A percentile compares a stretch with the other conserved stretches of the same genome.
These are phyloP conservation scores for Diophrys sp. DNA, from an alignment of 73 alveolate genomes.

Conservation along the genomic window DNA sequence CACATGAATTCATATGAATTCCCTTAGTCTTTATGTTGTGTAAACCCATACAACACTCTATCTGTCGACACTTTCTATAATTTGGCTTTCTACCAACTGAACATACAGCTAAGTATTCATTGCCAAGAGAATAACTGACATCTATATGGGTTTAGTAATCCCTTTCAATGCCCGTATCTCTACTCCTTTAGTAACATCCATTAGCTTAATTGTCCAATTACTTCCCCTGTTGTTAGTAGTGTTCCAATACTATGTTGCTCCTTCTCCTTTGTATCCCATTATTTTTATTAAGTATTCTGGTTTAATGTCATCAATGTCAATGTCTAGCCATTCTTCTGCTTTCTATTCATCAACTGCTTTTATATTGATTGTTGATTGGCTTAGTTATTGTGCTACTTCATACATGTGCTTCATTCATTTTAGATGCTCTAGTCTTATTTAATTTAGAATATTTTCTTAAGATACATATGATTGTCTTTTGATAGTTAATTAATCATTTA, in stretches of 20 bases:
- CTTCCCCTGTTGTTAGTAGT: too few species aligned
- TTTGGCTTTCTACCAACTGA: constrained; percentile 72
- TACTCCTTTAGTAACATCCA: too few species aligned
- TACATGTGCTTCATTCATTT: neutral
- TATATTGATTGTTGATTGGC: neutral
- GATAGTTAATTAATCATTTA: too few species aligned
- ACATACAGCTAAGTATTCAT: constrained; percentile 70
- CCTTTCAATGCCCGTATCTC: too few species aligned
- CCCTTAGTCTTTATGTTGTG: constrained; percentile 84
- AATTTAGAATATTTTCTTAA: too few species aligned
- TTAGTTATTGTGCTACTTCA: neutral
- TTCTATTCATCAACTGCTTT: neutral
- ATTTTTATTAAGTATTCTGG: neutral
- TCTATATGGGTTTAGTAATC: constrained; percentile 41
- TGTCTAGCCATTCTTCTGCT: neutral
- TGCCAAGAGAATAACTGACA: constrained; percentile 39
- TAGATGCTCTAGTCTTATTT: neutral
- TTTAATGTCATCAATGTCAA: neutral
- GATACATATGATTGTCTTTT: too few species aligned
- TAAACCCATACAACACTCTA: constrained; percentile 67
- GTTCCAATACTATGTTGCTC: too few species aligned
- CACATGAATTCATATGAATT: constrained; percentile 68
- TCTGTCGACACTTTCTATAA: constrained; percentile 74
- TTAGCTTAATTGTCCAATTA: too few species aligned
- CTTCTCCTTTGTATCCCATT: too few species aligned